Conservation (phyloP, 176 grass and related monocot genomes). For the Oropetium thomaeum region DNA sequence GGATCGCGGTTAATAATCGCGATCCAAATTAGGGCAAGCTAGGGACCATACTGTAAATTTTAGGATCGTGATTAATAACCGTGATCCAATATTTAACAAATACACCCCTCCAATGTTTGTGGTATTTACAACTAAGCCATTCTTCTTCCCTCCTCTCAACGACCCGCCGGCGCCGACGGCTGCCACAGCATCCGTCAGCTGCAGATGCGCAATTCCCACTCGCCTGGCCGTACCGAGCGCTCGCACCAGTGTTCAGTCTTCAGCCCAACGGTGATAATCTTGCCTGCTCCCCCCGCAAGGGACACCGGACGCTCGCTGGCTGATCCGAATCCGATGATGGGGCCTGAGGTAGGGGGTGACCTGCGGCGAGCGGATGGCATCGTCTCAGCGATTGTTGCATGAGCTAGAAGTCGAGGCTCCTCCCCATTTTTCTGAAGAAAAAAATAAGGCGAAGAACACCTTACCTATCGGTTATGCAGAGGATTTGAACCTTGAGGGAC, state of each 20-base stretch:
- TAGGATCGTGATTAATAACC: no score
- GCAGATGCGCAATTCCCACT: not conserved
- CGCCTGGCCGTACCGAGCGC: rapidly evolving
- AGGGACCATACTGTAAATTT: not conserved
- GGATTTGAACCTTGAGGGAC: constrained; percentile 33
- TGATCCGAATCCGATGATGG: not conserved
- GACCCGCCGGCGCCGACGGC: not conserved
- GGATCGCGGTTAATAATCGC: not conserved
- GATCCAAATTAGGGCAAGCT: not conserved
- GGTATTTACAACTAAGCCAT: not conserved
- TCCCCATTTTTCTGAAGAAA: not conserved
- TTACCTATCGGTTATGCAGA: constrained; percentile 17
- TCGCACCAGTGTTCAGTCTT: not conserved
- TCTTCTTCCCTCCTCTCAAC: not conserved
- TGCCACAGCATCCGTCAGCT: not conserved
- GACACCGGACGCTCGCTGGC: not conserved
- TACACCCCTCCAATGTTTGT: not conserved
- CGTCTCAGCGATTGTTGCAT: not conserved
- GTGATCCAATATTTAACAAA: not conserved
- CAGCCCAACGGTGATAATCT: not conserved
- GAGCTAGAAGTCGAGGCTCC: not conserved
- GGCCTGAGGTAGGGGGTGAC: no score
- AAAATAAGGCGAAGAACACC: not conserved
- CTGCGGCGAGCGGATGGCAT: no score
- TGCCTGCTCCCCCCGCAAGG: no score